phyloP scores from a whole-genome alignment of 1,139 yeast species.

The Taphrina flavorubra region DNA sequence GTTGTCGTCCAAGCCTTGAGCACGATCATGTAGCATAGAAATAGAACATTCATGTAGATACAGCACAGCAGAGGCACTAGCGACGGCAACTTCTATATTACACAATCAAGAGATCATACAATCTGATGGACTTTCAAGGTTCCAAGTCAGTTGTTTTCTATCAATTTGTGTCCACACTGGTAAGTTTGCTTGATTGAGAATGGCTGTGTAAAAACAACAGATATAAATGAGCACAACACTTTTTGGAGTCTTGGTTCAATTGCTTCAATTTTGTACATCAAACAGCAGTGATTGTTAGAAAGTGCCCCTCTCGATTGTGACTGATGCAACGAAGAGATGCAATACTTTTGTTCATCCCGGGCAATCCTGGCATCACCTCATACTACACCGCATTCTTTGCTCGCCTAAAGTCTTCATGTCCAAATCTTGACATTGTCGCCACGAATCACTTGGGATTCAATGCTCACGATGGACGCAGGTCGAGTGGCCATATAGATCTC shows the following conservation, averaged over 20 bases:
- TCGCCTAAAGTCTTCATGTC: neutral
- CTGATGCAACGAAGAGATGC: slow-evolving; percentile 5
- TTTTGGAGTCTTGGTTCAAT: too few relatives aligned
- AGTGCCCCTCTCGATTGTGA: too few relatives aligned
- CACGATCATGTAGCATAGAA: neutral
- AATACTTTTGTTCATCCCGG: slow-evolving; percentile 30
- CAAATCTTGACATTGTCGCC: slow-evolving; percentile 16
- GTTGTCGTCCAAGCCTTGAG: slow-evolving; percentile 6
- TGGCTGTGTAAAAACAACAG: too few relatives aligned
- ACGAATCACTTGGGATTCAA: slow-evolving; percentile 25
- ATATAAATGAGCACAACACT: too few relatives aligned
- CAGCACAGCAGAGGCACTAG: neutral
- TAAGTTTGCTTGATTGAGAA: too few relatives aligned
- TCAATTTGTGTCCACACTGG: too few relatives aligned
- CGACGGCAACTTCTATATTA: neutral
- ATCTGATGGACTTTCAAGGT: too few relatives aligned
- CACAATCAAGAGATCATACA: neutral
- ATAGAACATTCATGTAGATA: neutral
- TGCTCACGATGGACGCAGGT: neutral
- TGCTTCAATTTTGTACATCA: too few relatives aligned
- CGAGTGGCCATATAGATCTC: slow-evolving; percentile 10
- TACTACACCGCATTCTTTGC: slow-evolving; percentile 30
- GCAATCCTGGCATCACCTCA: slow-evolving; percentile 34
- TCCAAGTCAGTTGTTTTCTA: too few relatives aligned
- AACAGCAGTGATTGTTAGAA: too few relatives aligned